phyloP scores from a whole-genome alignment of 805 yeast species.

The Saccharomycopsis guyanensis region DNA sequence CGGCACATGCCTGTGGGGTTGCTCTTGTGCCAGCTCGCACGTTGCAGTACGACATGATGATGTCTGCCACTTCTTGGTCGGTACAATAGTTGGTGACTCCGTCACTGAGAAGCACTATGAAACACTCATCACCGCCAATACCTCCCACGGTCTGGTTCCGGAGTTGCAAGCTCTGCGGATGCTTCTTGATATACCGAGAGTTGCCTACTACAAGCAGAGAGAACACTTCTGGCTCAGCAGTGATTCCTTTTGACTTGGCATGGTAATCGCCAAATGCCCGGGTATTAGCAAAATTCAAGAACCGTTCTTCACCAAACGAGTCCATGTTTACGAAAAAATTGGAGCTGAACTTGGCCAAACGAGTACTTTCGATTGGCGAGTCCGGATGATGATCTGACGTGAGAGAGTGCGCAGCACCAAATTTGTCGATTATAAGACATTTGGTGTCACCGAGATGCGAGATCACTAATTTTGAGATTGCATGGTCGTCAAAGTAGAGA shows the following conservation, averaged over 20 bases:
- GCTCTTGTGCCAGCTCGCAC: constrained; percentile 59
- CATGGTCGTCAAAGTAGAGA: constrained; percentile 46
- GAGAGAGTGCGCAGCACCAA: constrained; percentile 72
- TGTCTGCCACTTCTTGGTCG: constrained; percentile 89
- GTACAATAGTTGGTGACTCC: constrained; percentile 76
- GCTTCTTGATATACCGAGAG: constrained; percentile 31
- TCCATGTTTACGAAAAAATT: constrained; percentile 55
- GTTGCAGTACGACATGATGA: constrained; percentile 61
- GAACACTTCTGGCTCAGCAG: constrained; percentile 86
- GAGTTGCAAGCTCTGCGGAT: constrained; percentile 20
- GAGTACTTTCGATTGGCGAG: constrained; percentile 64
- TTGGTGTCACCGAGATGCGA: constrained; percentile 94
- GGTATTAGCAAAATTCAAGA: constrained; percentile 76
- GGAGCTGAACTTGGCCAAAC: constrained; percentile 59
- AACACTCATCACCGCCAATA: constrained; percentile 81
- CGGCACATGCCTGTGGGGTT: constrained; percentile 79
- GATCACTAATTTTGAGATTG: constrained; percentile 59
- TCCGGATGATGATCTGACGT: constrained; percentile 84
- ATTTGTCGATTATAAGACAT: constrained; percentile 73
- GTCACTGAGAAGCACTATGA: constrained; percentile 75
- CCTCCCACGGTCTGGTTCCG: constrained; percentile 24
- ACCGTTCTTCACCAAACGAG: constrained; percentile 88
- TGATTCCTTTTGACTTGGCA: constrained; percentile 76
- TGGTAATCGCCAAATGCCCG: constrained; percentile 85
- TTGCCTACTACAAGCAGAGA: constrained; percentile 62